phyloP scores from a whole-genome alignment of 1,139 yeast genomes.

The Kodamaea alishanica region DNA sequence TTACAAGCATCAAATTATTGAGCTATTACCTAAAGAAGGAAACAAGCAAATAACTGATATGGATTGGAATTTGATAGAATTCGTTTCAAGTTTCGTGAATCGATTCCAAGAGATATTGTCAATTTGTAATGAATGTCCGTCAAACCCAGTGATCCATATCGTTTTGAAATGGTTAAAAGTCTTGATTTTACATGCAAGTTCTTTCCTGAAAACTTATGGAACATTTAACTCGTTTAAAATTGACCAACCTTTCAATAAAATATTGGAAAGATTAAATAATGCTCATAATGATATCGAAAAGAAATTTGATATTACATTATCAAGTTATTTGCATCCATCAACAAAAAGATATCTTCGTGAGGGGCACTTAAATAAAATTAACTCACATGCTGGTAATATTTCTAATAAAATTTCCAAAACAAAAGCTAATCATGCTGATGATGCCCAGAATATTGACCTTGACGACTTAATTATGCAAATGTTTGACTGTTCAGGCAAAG shows the following conservation, averaged over 20 bases:
- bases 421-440: background rate
- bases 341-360: slow-evolving; percentile 24
- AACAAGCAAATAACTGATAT: slow-evolving; percentile 6
- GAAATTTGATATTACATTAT: slow-evolving; percentile 17
- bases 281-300: slow-evolving; percentile 15
- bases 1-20: slow-evolving; percentile 9
- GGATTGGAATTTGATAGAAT: slow-evolving; percentile 18
- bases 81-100: slow-evolving; percentile 10
- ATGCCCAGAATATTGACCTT: slow-evolving; percentile 8
- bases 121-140: slow-evolving; percentile 6
- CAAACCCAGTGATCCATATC: slow-evolving; percentile 18
- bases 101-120: slow-evolving; percentile 15
- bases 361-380: slow-evolving; percentile 16
- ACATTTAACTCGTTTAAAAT: slow-evolving; percentile 1
- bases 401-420: background rate
- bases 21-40: background rate
- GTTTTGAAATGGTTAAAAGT: slow-evolving; percentile 21
- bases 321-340: slow-evolving; percentile 27
- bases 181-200: slow-evolving; percentile 16
- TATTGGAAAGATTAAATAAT: slow-evolving; percentile 5
- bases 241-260: slow-evolving; percentile 6
- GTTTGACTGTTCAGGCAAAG: slow-evolving; percentile 28
- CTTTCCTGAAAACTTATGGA: slow-evolving; percentile 6
- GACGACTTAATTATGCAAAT: slow-evolving; percentile 26
- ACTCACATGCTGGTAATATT: slow-evolving; percentile 8